Percentiles rank a stretch among this genome's conserved stretches.
These are phyloP conservation scores for Chaetomium sp. DNA, from an alignment of 2,329 filamentous ascomycete genomes.

Conservation along the genomic window DNA sequence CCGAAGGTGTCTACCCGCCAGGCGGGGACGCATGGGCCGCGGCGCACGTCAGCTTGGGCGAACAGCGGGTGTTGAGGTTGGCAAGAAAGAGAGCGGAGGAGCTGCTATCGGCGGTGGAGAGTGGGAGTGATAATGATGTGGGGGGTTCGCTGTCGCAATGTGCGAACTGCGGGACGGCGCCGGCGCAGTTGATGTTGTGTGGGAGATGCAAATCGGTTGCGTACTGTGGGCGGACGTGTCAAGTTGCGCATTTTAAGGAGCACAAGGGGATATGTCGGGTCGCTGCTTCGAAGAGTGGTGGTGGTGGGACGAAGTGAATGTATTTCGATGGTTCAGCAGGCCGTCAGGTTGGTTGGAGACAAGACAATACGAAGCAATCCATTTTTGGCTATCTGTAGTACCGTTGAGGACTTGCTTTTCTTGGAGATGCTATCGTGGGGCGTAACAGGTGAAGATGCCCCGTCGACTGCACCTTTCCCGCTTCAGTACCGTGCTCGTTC, in stretches of 20 bases:
- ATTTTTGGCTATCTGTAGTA: no score
- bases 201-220: conserved; percentile 28
- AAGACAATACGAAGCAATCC: no score
- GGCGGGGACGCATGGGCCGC: conserved; percentile 32
- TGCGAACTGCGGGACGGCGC: conserved; percentile 26
- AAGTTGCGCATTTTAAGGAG: conserved; percentile 29
- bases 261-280: conserved; percentile 27
- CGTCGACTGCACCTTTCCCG: no score
- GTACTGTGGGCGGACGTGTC: conserved; percentile 29
- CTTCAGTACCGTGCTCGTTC: no score
- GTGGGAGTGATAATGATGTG: conserved; percentile 6
- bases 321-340: no score
- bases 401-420: no score
- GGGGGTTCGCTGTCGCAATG: conserved; percentile 9
- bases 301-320: no score
- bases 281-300: background rate
- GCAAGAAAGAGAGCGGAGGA: conserved; percentile 29
- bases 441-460: no score
- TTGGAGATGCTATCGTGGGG: no score
- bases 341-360: no score
- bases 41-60: conserved; percentile 25
- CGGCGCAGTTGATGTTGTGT: conserved; percentile 27
- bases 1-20: conserved; percentile 26
- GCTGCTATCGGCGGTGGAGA: conserved; percentile 22
- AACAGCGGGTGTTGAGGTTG: conserved; percentile 30